Base-by-base conservation (phyloP, 495 filamentous ascomycete genomes). In the Astrothelium macrocarpum region DNA sequence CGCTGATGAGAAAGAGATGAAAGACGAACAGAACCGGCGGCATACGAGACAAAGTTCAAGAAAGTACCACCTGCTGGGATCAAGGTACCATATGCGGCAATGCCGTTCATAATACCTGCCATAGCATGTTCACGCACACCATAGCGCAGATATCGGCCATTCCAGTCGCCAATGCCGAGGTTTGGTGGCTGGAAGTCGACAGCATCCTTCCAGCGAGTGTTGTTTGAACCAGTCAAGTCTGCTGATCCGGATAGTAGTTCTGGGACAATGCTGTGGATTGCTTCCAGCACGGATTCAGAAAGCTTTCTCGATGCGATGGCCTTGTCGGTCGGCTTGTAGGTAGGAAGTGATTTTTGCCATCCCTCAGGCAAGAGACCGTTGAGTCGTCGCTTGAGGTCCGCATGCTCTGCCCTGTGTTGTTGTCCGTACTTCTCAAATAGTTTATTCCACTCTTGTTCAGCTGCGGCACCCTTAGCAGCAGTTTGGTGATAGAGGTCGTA, bases 31-130 rank as follows among this genome's bases (percentile, higher is more conserved):
- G 95, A 86, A 76, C 94, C 94, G 67, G 94, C 90, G 66, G 90
- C 93, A 75, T 99, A 99, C 26, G 94, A 99, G 66, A 99, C 92
- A 80, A 99, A 99, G 88, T 99, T 99, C 66, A 99, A 81, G 87
- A 99, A 99, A 71, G 93, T 97, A 76, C 94, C 94, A 61, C 84
- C 88, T 67, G 90, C 95, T 60, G 94, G 94, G 72, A 99, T 88
- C 73, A 95, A 80, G 71, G 90, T 96, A 67, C 94, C 94, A 76
- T 99, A 99, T 65, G 91, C 93, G 62, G 90, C 84, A 62, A 99
- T 83, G 78, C 94, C 94, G 82, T 99, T 99, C 87, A 99, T 90
- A 78, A 96, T 89, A 72, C 90, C 92, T 74, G 88, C 94, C 94
- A 99, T 97, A 74, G 80, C 89, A 78, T 97, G 92, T 82, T 97